Conservation (phyloP, 2,329 filamentous ascomycete species). For the Oidium heveae region DNA sequence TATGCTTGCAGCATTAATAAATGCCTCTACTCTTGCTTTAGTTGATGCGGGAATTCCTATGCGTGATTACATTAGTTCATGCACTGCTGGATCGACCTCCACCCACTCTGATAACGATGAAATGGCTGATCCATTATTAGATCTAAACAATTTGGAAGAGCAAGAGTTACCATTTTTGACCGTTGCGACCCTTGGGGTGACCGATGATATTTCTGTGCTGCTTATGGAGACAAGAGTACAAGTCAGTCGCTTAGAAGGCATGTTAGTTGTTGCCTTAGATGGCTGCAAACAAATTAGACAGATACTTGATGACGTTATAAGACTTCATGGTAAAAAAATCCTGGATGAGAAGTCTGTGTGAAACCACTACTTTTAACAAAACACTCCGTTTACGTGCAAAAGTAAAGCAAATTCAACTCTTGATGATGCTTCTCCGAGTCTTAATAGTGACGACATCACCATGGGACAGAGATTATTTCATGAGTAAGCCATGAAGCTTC, state of each 20-base stretch:
- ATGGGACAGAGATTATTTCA: no score
- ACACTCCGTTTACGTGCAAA: no score
- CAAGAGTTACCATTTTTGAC: conserved; percentile 76
- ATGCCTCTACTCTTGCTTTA: conserved; percentile 73
- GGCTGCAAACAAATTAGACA: conserved; percentile 68
- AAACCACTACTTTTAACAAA: no score
- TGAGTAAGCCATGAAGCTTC: no score
- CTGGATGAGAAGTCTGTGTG: conserved; percentile 23
- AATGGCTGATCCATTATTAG: conserved; percentile 48
- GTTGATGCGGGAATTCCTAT: conserved; percentile 92
- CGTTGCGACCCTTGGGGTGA: conserved; percentile 50
- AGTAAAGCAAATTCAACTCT: no score
- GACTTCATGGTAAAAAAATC: conserved; percentile 40
- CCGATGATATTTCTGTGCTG: conserved; percentile 52
- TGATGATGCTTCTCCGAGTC: no score
- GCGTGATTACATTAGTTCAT: conserved; percentile 72
- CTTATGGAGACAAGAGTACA: conserved; percentile 80
- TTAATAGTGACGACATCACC: no score
- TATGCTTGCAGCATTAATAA: conserved; percentile 68
- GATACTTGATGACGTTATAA: conserved; percentile 59
- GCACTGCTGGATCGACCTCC: conserved; percentile 60
- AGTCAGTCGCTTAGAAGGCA: conserved; percentile 56
- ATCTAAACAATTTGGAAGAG: conserved; percentile 59
- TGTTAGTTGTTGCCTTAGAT: conserved; percentile 79
- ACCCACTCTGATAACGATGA: conserved; percentile 40